phyloP scores from a whole-genome alignment of 2,329 filamentous ascomycete species.

The Claviceps maximensis region DNA sequence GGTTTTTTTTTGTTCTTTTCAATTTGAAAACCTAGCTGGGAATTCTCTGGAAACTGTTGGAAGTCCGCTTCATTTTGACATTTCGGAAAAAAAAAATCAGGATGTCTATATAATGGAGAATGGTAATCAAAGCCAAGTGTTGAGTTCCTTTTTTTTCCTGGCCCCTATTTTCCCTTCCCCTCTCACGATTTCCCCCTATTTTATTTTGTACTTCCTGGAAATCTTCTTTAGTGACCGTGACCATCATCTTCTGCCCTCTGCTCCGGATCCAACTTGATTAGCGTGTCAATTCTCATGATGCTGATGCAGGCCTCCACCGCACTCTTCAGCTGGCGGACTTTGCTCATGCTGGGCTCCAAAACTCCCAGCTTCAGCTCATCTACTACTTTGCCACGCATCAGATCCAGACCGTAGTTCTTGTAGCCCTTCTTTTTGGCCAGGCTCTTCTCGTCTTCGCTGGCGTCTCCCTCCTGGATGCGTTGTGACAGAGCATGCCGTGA shows the following conservation, averaged over 20 bases:
- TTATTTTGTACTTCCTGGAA: neutral
- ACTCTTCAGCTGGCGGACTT: slow-evolving; percentile 95
- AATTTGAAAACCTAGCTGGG: too few relatives aligned
- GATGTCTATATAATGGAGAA: neutral
- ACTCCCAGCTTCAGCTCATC: slow-evolving; percentile 93
- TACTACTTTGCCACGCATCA: slow-evolving; percentile 77
- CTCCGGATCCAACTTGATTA: slow-evolving; percentile 96
- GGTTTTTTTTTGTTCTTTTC: too few relatives aligned
- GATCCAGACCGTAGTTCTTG: slow-evolving; percentile 94
- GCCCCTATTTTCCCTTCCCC: neutral
- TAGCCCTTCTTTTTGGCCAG: slow-evolving; percentile 92
- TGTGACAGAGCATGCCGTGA: slow-evolving; percentile 90
- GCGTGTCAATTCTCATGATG: slow-evolving; percentile 97
- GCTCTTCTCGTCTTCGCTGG: slow-evolving; percentile 74
- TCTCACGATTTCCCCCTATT: neutral
- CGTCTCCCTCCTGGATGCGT: slow-evolving; percentile 75
- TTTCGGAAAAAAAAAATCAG: neutral
- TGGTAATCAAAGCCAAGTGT: slow-evolving; percentile 1
- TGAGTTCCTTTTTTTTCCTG: neutral
- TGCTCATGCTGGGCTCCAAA: slow-evolving; percentile 94
- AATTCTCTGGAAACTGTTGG: too few relatives aligned
- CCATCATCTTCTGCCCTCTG: slow-evolving; percentile 59
- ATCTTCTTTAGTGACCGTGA: slow-evolving; percentile 54
- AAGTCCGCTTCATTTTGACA: too few relatives aligned
- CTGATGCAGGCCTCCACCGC: slow-evolving; percentile 97